phyloP scores from a whole-genome alignment of 163 green algal species.

The Trebouxia gelatinosa region DNA sequence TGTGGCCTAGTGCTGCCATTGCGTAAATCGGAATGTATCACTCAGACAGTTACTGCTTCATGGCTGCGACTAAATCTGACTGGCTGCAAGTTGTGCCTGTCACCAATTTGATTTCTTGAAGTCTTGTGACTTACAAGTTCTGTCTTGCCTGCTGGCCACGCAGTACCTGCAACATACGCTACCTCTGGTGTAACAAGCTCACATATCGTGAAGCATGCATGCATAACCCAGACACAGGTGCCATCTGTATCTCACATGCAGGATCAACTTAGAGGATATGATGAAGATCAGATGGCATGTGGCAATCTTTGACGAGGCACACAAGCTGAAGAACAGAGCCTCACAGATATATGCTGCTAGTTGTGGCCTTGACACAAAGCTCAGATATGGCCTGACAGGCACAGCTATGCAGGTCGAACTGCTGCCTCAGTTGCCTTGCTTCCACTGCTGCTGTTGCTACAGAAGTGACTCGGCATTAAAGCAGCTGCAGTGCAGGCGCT shows the following conservation, averaged over 20 bases:
- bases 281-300: slow-evolving; percentile 50
- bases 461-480: too few relatives aligned
- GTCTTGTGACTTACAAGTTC: too few relatives aligned
- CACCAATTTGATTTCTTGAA: too few relatives aligned
- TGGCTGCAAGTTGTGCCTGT: too few relatives aligned
- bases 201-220: slow-evolving; percentile 55
- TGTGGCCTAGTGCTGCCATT: too few relatives aligned
- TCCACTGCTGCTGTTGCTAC: slow-evolving; percentile 61
- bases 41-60: background rate
- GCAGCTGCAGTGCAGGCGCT: too few relatives aligned
- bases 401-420: slow-evolving; percentile 51
- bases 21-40: too few relatives aligned
- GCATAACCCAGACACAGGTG: slow-evolving; percentile 70
- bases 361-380: slow-evolving; percentile 42
- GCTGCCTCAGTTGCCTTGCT: slow-evolving; percentile 32
- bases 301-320: slow-evolving; percentile 68
- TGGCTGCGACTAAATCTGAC: background rate
- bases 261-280: slow-evolving; percentile 40
- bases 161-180: slow-evolving; percentile 35
- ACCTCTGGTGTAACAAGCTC: too few relatives aligned
- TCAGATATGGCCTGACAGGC: slow-evolving; percentile 65
- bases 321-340: slow-evolving; percentile 69
- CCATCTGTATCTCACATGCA: slow-evolving; percentile 50
- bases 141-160: background rate
- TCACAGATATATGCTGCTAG: slow-evolving; percentile 40